Base-by-base conservation (phyloP, 2,329 filamentous ascomycete species). In the Beauveria scarabaeidicola region DNA sequence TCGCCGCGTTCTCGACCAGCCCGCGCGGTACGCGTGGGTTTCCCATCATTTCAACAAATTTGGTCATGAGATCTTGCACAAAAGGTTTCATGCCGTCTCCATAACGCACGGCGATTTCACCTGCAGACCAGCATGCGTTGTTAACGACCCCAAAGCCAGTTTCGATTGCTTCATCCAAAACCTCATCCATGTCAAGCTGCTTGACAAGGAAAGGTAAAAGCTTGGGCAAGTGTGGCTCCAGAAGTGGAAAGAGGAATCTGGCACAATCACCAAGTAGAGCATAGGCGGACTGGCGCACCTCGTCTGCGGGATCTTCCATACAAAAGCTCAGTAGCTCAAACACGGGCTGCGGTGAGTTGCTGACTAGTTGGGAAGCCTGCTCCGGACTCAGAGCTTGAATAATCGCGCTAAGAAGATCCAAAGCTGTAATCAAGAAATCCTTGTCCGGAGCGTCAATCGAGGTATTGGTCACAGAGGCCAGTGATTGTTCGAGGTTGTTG, bases 91-190 rank as follows among this genome's bases (percentile, higher is more conserved):
- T 89, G 58, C 81, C 84, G 63, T 86, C 84, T 65, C 86, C 84
- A 70, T 89, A 81, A 62, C 90, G 86, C 72, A 96, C 86, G 17
- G 91, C 85, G 63, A 97, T 94, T 76, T 99, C 94, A 46, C 94
- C 94, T 25, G 86, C 87, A 7, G 92, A 95, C 94, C 94, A 99
- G 76, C 93, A 97, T 23, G 94, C 93, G 70, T 99, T 99, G 81
- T 97, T 99, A 61, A 97, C 86, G 32, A 97, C 92, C 62, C 91
- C 91, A 72, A 96, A 97, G 15, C 86, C 87, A 19, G 84, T 88
- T 64, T 96, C 90, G 51, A 91, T 85, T 62, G 91, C 89, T 66
- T 95, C 90, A 62, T 92, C 88, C 19, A 85, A 74, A 54, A 91
- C 82, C 59, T 80, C 81, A 62, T 91, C 88, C 65, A 96, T 78